Conservation (phyloP, 495 filamentous ascomycete genomes). For the Trichoderma gamsii region DNA sequence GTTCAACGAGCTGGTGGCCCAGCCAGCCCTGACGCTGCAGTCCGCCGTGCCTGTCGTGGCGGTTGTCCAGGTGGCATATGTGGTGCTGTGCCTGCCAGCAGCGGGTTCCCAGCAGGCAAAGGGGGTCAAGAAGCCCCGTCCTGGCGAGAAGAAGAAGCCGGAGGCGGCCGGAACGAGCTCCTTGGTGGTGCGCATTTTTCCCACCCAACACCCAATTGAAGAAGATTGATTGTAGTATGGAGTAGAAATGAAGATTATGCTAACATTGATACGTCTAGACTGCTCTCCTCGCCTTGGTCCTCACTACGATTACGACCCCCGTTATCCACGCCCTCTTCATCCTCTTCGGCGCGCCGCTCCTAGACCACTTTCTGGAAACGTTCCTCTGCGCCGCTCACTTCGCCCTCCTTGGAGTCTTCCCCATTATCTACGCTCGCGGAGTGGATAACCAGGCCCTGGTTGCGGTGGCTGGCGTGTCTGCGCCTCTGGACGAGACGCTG, state of each 20-base stretch:
- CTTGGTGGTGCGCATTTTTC: conserved; percentile 30
- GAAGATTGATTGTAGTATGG: background rate
- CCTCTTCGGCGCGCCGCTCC: conserved; percentile 86
- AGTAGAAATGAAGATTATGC: background rate
- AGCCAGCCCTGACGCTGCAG: conserved; percentile 63
- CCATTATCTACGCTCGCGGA: conserved; percentile 79
- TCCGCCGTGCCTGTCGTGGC: conserved; percentile 55
- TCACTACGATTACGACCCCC: conserved; percentile 52
- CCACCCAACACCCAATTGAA: background rate
- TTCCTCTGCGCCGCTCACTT: conserved; percentile 74
- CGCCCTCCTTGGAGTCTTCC: conserved; percentile 64
- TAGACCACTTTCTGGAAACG: conserved; percentile 74
- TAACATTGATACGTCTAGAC: conserved; percentile 42
- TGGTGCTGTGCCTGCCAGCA: conserved; percentile 64
- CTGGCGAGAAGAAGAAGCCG: conserved; percentile 41
- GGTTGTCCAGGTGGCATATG: conserved; percentile 61
- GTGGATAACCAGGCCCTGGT: conserved; percentile 67
- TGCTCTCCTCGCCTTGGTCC: conserved; percentile 53
- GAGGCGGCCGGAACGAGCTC: conserved; percentile 29
- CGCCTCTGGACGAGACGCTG: conserved; percentile 60
- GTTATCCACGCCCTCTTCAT: conserved; percentile 60
- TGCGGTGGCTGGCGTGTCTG: conserved; percentile 52
- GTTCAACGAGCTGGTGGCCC: conserved; percentile 59
- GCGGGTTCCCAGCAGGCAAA: conserved; percentile 41
- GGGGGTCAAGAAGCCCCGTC: conserved; percentile 30